Conservation (phyloP, 1,284 basidiomycete genomes). For the Ustilago tritici region DNA sequence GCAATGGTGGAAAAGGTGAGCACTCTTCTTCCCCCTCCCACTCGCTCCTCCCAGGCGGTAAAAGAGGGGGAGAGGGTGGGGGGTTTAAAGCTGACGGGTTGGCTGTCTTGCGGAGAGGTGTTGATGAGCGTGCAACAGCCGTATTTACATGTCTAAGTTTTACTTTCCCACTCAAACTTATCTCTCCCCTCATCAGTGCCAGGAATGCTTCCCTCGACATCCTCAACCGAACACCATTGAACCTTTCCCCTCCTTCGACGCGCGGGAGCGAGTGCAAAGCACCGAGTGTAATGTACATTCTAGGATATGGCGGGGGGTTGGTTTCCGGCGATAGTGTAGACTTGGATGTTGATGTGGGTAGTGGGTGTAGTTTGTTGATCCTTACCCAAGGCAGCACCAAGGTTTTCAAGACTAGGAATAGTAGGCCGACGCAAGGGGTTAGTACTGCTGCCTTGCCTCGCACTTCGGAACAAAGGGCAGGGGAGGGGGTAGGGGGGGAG, state of each 20-base stretch:
- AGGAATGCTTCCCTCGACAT: conserved; percentile 62
- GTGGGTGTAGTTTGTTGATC: conserved; percentile 75
- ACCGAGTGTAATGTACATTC: conserved; percentile 81
- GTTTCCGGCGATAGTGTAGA: conserved; percentile 85
- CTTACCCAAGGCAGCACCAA: conserved; percentile 80
- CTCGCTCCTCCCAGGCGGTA: neutral
- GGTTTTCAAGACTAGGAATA: conserved; percentile 59
- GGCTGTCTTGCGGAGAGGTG: conserved; percentile 26
- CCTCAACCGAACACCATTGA: neutral
- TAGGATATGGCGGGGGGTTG: conserved; percentile 92
- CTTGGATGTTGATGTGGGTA: conserved; percentile 77
- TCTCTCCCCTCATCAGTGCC: conserved; percentile 76
- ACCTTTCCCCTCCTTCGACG: neutral
- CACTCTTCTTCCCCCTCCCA: neutral
- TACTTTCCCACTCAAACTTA: conserved; percentile 89
- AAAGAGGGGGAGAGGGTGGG: neutral
- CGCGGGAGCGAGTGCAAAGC: conserved; percentile 40
- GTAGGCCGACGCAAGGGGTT: conserved; percentile 15
- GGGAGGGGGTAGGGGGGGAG: neutral
- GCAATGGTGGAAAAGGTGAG: neutral
- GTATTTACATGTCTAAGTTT: conserved; percentile 81
- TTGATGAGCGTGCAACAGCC: neutral
- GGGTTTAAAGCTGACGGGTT: conserved; percentile 49
- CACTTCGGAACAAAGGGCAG: neutral
- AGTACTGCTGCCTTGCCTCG: conserved; percentile 16